Base-by-base conservation (phyloP, 73 alveolate species). In the Symbiodinium pilosum region DNA sequence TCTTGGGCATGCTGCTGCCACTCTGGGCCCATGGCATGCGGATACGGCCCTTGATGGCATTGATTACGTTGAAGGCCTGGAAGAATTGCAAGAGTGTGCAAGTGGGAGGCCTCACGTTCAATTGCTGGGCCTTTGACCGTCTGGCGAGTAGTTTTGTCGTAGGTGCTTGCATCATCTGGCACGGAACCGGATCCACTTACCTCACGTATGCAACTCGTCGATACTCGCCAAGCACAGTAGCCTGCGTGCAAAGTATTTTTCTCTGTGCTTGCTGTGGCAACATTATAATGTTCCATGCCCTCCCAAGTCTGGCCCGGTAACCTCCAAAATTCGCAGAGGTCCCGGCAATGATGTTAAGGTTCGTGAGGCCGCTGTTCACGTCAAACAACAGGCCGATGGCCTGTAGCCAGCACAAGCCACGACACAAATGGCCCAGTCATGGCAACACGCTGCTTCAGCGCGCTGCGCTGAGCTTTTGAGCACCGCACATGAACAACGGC, bases 341-440 rank as follows among this genome's bases (percentile, higher is more conserved):
- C 34, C 84, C 39, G 84, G 42, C 87, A 47, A 93, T 52, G 93
- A 81, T 56, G 85, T 93, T 93, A 43, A 93, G 93, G 84, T 93
- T 93, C 28, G 98, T 81, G 51, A 93, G 98, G 85, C 98, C 98
- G 44, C 98, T 93, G 85, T 93, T 93, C 83, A 89, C 98, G n/a
- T 93, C 98, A 38, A 93, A 93, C 41, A 93, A 68, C 40, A 93
- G 43, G 32, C 93, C 93, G 85, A 73, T 73, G 85, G 85, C 85
- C 84, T 69, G 1, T n/a, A n/a, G n/a, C n/a, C n/a, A n/a, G n/a
- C n/a, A n/a, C n/a, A n/a, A n/a, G n/a, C n/a, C n/a, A n/a, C n/a
- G n/a, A n/a, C n/a, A n/a, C n/a, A n/a, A n/a, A n/a, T n/a, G n/a
- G n/a, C n/a, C n/a, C n/a, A n/a, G n/a, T n/a, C n/a, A n/a, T n/a